A percentile compares a stretch with the other conserved stretches of the same genome.
These are phyloP conservation scores for Suhomyces atakaporum DNA, from an alignment of 1,139 yeast genomes.

Conservation along the genomic window DNA sequence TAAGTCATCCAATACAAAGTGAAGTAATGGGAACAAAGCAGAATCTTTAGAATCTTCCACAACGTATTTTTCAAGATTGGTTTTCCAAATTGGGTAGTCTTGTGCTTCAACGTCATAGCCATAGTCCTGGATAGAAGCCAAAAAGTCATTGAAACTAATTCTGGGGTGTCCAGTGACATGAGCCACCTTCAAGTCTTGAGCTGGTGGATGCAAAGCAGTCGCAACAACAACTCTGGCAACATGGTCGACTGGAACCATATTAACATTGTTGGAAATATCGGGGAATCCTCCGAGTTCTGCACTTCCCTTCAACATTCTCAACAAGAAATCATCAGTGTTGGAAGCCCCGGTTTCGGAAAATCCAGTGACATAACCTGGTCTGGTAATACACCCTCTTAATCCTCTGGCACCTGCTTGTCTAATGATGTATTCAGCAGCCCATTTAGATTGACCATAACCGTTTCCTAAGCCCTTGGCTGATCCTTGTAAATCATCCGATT, in stretches of 20 bases:
- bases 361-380: conserved; percentile 97
- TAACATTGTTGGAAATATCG: conserved; percentile 80
- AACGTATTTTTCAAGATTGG: conserved; percentile 72
- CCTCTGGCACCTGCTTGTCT: conserved; percentile 88
- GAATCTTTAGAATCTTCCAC: conserved; percentile 64
- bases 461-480: conserved; percentile 79
- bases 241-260: conserved; percentile 98
- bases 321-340: conserved; percentile 92
- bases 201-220: conserved; percentile 76
- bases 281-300: conserved; percentile 86
- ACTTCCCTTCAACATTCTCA: conserved; percentile 93
- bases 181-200: conserved; percentile 63
- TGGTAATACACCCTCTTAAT: conserved; percentile 79
- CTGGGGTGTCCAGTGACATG: conserved; percentile 99
- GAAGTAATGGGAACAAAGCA: conserved; percentile 90
- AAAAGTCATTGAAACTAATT: conserved; percentile 71
- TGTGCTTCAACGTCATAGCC: conserved; percentile 69
- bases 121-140: conserved; percentile 61
- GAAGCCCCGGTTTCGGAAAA: conserved; percentile 80
- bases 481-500: conserved; percentile 79
- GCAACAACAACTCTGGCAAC: conserved; percentile 92
- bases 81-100: conserved; percentile 80
- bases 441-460: conserved; percentile 96
- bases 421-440: conserved; percentile 93
- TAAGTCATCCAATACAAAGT: conserved; percentile 88